These are phyloP conservation scores for Hypseocharis bilobata DNA, from an alignment of 441 rosid species.

Conservation along the genomic window DNA sequence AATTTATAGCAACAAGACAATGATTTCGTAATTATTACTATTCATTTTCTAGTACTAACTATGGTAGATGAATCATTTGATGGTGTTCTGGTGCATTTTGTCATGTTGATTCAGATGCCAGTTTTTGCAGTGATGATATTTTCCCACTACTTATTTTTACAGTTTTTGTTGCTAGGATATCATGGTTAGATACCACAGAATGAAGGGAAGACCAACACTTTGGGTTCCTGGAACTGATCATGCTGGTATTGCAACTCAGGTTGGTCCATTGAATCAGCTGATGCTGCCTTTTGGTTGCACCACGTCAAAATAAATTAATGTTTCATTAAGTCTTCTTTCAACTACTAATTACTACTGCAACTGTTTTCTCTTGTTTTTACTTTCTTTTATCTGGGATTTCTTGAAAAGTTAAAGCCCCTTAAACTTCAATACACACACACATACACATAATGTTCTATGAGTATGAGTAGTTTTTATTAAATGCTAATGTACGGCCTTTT, in stretches of 20 bases:
- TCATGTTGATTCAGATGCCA: background rate
- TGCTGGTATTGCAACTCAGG: constrained; percentile 99
- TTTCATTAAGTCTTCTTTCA: constrained; percentile 4
- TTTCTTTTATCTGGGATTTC: background rate
- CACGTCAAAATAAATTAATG: background rate
- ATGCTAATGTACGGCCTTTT: background rate
- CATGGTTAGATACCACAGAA: constrained; percentile 79
- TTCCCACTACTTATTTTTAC: constrained; percentile 10
- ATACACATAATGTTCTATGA: background rate
- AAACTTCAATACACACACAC: no score
- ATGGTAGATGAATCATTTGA: background rate
- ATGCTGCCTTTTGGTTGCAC: background rate
- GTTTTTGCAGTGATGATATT: constrained; percentile 9
- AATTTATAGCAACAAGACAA: background rate
- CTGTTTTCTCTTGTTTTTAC: background rate
- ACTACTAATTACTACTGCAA: no score
- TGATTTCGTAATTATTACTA: background rate
- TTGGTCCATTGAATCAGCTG: constrained; percentile 26
- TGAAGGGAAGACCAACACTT: constrained; percentile 90
- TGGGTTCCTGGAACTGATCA: constrained; percentile 99
- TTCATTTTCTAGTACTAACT: background rate
- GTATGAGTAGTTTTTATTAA: background rate
- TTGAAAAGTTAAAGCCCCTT: no score
- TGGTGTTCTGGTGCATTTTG: background rate
- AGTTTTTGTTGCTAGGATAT: constrained; percentile 53